These are phyloP conservation scores for Carnegiea gigantea DNA, from an alignment of 179 eudicot genomes.

Conservation along the genomic window DNA sequence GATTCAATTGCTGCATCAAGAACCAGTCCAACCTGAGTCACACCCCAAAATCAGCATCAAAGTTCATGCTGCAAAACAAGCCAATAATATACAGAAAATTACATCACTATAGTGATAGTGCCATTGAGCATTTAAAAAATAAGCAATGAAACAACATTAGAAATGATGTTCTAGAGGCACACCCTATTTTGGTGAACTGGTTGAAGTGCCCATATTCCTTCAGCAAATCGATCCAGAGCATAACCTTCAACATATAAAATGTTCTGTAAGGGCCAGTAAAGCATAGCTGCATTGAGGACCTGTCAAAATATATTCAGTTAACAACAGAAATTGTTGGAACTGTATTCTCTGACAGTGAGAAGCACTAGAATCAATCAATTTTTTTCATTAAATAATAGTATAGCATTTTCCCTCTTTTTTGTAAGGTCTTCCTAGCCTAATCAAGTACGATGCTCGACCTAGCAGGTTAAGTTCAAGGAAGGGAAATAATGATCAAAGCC, in stretches of 20 bases:
- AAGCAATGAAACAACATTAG: background rate
- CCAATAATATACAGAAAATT: background rate
- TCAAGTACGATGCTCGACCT: background rate
- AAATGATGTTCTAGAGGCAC: conserved; percentile 13
- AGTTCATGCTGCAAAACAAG: conserved; percentile 26
- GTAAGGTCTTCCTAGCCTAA: background rate
- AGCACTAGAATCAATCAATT: background rate
- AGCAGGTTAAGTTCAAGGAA: background rate
- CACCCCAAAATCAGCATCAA: conserved; percentile 18
- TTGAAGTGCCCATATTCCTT: conserved; percentile 73
- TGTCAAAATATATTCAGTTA: conserved; percentile 27
- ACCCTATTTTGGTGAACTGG: conserved; percentile 94
- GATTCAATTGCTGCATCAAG: conserved; percentile 88
- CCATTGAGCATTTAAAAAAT: background rate
- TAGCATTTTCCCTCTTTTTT: background rate
- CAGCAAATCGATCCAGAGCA: conserved; percentile 91
- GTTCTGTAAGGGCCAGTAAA: conserved; percentile 85
- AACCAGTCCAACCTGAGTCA: conserved; percentile 76
- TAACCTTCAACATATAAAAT: conserved; percentile 84
- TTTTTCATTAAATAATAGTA: background rate
- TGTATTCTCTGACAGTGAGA: background rate
- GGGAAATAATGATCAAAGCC: background rate
- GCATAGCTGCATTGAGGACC: conserved; percentile 99
- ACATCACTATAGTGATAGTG: background rate
- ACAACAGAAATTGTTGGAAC: background rate